Conservation (phyloP, 2,329 filamentous ascomycete genomes). For the Exophiala sideris region DNA sequence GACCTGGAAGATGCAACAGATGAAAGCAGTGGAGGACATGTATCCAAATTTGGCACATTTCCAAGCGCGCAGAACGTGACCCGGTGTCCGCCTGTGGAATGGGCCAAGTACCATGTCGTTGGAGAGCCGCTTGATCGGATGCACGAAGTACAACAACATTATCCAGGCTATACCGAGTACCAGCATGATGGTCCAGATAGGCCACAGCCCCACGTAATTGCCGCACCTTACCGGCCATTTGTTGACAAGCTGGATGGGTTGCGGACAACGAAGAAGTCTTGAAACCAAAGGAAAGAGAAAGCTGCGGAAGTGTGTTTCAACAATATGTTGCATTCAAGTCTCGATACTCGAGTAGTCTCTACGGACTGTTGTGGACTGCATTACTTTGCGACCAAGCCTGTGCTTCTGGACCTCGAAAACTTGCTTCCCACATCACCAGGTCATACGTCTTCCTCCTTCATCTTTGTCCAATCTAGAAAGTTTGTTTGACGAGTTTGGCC, state of each 20-base stretch:
- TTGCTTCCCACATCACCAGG: no score
- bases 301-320: neutral
- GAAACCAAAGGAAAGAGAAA: neutral
- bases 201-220: slow-evolving; percentile 51
- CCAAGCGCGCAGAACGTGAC: slow-evolving; percentile 79
- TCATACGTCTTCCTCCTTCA: neutral
- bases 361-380: neutral
- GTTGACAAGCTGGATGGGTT: slow-evolving; percentile 46
- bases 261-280: slow-evolving; percentile 1
- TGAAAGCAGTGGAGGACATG: slow-evolving; percentile 31
- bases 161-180: slow-evolving; percentile 50
- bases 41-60: slow-evolving; percentile 58
- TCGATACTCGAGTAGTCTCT: neutral
- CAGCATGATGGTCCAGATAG: slow-evolving; percentile 17
- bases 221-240: slow-evolving; percentile 60
- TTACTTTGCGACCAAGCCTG: neutral
- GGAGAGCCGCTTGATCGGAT: slow-evolving; percentile 79
- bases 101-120: slow-evolving; percentile 89
- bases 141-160: slow-evolving; percentile 71
- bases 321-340: neutral
- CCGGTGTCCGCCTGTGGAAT: slow-evolving; percentile 85
- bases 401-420: neutral
- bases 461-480: neutral
- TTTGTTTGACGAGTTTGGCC: neutral
- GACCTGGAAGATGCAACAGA: slow-evolving; percentile 33